These are phyloP conservation scores for Beta vulgaris DNA, from an alignment of 148 eudicot species.

Conservation along the genomic window DNA sequence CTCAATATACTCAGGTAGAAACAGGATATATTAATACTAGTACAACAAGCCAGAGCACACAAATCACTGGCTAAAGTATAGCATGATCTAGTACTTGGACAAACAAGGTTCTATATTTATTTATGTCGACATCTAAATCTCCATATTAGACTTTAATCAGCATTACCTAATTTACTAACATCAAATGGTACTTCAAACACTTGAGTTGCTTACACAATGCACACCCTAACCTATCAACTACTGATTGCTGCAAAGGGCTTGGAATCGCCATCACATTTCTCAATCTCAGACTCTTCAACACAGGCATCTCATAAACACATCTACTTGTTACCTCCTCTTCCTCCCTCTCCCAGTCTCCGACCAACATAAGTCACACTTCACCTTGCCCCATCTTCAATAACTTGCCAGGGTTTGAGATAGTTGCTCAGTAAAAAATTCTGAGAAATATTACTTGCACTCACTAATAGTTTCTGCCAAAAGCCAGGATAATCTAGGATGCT, in stretches of 20 bases:
- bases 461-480: neutral
- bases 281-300: neutral
- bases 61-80: neutral
- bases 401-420: neutral
- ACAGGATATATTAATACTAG: neutral
- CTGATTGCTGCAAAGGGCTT: neutral
- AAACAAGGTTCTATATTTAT: neutral
- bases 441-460: neutral
- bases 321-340: neutral
- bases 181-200: neutral
- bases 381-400: neutral
- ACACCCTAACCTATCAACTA: neutral
- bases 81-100: neutral
- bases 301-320: neutral
- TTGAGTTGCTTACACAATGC: neutral
- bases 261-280: neutral
- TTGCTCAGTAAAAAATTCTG: neutral
- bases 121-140: neutral
- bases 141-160: neutral
- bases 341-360: neutral
- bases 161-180: neutral
- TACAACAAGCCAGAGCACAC: neutral
- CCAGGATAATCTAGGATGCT: neutral
- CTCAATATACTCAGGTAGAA: neutral
- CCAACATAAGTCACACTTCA: neutral